Conservation (phyloP, 2,329 filamentous ascomycete species). For the Sarocladium brachiariae region DNA sequence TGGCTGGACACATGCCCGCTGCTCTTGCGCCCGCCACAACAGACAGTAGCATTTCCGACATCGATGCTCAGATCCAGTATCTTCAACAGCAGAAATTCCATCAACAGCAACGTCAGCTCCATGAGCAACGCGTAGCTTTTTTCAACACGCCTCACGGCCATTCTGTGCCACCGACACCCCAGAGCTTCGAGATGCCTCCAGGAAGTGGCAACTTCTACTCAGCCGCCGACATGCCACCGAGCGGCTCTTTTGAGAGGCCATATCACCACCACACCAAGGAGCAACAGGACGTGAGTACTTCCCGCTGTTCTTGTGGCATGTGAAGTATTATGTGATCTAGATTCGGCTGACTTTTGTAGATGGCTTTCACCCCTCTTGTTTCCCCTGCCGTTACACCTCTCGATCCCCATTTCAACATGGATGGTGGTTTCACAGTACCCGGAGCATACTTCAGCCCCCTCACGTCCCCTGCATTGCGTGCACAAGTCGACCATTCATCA, state of each 20-base stretch:
- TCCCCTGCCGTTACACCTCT: slow-evolving; percentile 80
- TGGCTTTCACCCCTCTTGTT: slow-evolving; percentile 73
- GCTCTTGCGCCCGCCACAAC: slow-evolving; percentile 33
- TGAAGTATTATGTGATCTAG: background rate
- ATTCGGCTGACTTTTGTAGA: slow-evolving; percentile 34
- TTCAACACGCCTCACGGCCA: slow-evolving; percentile 44
- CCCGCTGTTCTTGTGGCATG: background rate
- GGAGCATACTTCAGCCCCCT: slow-evolving; percentile 76
- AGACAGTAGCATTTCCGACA: slow-evolving; percentile 47
- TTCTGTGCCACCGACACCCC: slow-evolving; percentile 71
- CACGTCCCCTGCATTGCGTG: slow-evolving; percentile 72
- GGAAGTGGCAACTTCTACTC: slow-evolving; percentile 52
- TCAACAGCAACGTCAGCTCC: slow-evolving; percentile 51
- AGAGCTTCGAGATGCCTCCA: slow-evolving; percentile 69
- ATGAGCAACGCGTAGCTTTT: slow-evolving; percentile 50
- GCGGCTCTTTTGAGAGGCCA: slow-evolving; percentile 55
- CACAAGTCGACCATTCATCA: slow-evolving; percentile 51
- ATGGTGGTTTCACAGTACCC: slow-evolving; percentile 54
- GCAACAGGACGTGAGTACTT: slow-evolving; percentile 55
- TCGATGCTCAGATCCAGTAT: slow-evolving; percentile 61
- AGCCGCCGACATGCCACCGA: slow-evolving; percentile 41
- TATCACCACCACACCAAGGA: slow-evolving; percentile 63
- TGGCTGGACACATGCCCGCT: slow-evolving; percentile 35
- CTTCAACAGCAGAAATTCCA: slow-evolving; percentile 57
- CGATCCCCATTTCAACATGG: slow-evolving; percentile 60